Evolutionary conservation across 2,329 filamentous ascomycete genomes (phyloP).

Genomic region (Arthroderma uncinatum): DNA sequence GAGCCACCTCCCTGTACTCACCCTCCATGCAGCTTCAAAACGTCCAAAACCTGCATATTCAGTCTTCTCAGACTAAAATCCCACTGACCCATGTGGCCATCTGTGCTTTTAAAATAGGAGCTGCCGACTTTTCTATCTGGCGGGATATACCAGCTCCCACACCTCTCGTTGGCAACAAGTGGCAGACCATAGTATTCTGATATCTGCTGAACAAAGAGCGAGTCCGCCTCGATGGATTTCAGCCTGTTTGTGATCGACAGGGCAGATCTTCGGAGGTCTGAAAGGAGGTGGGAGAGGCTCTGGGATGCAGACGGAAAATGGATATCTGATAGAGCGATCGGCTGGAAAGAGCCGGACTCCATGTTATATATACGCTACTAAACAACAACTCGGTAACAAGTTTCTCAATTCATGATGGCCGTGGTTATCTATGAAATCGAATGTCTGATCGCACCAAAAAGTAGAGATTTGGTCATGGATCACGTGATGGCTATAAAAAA

Average conservation of each 20-base stretch:
- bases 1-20: constrained; percentile 24
- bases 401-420: neutral
- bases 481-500: no score
- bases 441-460: no score
- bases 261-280: constrained; percentile 62
- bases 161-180: constrained; percentile 83
- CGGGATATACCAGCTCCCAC: constrained; percentile 87
- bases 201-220: constrained; percentile 58
- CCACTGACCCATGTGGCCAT: constrained; percentile 88
- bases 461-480: no score
- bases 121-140: constrained; percentile 55
- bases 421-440: neutral
- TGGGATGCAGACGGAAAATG: constrained; percentile 43
- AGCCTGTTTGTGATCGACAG: constrained; percentile 74
- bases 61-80: constrained; percentile 73
- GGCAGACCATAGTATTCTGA: constrained; percentile 45
- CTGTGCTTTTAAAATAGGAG: constrained; percentile 95
- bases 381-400: neutral
- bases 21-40: constrained; percentile 58
- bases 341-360: constrained; percentile 6
- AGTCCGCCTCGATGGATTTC: constrained; percentile 64
- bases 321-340: constrained; percentile 33
- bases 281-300: constrained; percentile 59
- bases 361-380: neutral
- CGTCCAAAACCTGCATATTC: constrained; percentile 67